Evolutionary conservation across 164 flowering plant species (phyloP).

Genomic region (Cinnamomum micranthum): DNA sequence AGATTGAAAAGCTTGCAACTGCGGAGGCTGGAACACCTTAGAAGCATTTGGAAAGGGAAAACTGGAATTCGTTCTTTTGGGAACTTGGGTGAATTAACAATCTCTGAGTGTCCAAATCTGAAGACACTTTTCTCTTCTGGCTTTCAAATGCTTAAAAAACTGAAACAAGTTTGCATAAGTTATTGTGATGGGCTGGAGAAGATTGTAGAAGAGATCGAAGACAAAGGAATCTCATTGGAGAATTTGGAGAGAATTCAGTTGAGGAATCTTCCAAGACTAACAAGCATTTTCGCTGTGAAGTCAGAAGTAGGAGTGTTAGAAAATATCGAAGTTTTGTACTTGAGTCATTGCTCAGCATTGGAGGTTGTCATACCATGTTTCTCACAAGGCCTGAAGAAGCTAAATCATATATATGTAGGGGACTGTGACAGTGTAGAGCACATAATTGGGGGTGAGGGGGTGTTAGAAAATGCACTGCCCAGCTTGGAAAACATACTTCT

Average conservation of each 20-base stretch:
- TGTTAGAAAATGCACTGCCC: slow-evolving; percentile 3
- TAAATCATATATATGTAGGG: slow-evolving; percentile 2
- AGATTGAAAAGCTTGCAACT: background rate
- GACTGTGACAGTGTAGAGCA: background rate
- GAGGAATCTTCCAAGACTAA: background rate
- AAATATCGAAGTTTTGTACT: background rate
- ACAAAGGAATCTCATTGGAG: background rate
- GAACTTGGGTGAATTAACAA: background rate
- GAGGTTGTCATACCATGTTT: slow-evolving; percentile 1
- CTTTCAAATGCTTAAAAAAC: background rate
- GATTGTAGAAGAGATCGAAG: background rate
- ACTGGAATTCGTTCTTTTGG: background rate
- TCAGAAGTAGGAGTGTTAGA: background rate
- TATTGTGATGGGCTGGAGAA: slow-evolving; percentile 1
- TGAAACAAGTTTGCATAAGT: background rate
- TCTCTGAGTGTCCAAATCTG: slow-evolving; percentile 1
- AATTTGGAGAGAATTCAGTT: background rate
- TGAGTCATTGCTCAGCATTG: slow-evolving; percentile 4
- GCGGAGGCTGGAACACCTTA: background rate
- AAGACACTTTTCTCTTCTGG: background rate
- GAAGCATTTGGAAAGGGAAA: slow-evolving; percentile 3
- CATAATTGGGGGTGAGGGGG: slow-evolving; percentile 4
- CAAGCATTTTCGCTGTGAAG: background rate
- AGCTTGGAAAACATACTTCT: background rate
- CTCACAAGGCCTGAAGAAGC: background rate